Conservation (phyloP, 148 eudicot genomes). For the Arctostaphylos glauca region DNA sequence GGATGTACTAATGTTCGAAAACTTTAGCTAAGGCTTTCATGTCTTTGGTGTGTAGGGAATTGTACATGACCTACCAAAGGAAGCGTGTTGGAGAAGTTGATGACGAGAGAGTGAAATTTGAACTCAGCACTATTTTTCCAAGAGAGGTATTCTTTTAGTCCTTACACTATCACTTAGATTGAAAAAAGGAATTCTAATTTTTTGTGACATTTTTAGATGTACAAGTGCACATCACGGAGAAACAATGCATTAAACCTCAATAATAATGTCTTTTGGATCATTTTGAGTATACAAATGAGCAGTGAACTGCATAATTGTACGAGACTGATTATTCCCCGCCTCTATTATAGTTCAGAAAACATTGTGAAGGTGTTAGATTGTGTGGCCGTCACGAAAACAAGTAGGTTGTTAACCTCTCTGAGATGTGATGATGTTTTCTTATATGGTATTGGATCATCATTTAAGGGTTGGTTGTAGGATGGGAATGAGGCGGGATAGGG, state of each 20-base stretch:
- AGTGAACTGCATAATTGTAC: background rate
- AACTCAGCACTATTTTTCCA: constrained; percentile 71
- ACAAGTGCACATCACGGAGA: background rate
- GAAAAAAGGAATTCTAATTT: background rate
- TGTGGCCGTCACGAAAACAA: background rate
- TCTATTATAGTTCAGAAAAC: background rate
- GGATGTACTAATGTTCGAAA: background rate
- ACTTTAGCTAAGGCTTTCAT: background rate
- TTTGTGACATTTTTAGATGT: background rate
- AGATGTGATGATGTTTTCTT: background rate
- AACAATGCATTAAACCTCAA: background rate
- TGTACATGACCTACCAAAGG: constrained; percentile 64
- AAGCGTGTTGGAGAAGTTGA: constrained; percentile 69
- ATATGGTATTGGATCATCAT: too few species aligned
- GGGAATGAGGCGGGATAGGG: too few species aligned
- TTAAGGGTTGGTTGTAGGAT: too few species aligned
- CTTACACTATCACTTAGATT: background rate
- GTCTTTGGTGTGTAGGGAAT: constrained; percentile 42
- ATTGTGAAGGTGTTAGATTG: background rate
- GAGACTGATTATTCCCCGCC: background rate
- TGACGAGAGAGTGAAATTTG: constrained; percentile 83
- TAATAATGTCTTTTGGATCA: background rate
- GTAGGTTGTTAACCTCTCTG: background rate
- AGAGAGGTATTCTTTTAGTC: constrained; percentile 54
- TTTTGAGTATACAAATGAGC: background rate